Conservation (phyloP, 2,329 filamentous ascomycete species). For the Cercospora citrullina region DNA sequence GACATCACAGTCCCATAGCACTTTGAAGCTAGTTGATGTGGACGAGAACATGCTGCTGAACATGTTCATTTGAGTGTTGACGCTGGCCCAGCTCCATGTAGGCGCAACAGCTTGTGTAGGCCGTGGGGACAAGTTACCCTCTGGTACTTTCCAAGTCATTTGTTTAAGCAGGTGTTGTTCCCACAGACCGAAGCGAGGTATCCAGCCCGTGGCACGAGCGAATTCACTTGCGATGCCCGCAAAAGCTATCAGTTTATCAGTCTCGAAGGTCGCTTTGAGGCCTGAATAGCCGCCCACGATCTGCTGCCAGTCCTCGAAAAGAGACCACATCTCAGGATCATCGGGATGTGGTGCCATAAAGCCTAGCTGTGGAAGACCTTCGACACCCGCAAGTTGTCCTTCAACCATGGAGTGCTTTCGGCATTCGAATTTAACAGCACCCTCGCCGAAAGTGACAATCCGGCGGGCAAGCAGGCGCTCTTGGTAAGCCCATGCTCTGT, state of each 20-base stretch:
- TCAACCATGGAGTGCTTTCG: neutral
- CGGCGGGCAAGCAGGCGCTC: neutral
- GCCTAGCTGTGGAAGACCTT: neutral
- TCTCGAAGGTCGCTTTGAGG: neutral
- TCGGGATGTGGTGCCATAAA: neutral
- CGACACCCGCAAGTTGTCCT: neutral
- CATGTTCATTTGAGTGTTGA: neutral
- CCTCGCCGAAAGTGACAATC: neutral
- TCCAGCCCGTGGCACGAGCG: neutral
- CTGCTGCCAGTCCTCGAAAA: slow-evolving; percentile 1
- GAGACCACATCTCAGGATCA: neutral
- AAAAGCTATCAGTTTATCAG: slow-evolving; percentile 2
- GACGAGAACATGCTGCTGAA: neutral
- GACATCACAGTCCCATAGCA: neutral
- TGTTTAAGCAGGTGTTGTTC: neutral
- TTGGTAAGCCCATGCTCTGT: neutral
- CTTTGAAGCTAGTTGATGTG: neutral
- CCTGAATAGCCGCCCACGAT: neutral
- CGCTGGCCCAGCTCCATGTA: neutral
- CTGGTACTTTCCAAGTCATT: neutral
- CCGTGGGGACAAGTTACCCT: neutral
- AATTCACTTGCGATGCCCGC: neutral
- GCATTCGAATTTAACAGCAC: neutral
- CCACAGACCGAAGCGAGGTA: neutral
- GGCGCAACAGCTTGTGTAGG: neutral